Percentiles rank a stretch among this genome's conserved stretches.
Evolutionary conservation across 768 basidiomycete species (phyloP).

Genomic region (Pleurotus tuber-regium): DNA sequence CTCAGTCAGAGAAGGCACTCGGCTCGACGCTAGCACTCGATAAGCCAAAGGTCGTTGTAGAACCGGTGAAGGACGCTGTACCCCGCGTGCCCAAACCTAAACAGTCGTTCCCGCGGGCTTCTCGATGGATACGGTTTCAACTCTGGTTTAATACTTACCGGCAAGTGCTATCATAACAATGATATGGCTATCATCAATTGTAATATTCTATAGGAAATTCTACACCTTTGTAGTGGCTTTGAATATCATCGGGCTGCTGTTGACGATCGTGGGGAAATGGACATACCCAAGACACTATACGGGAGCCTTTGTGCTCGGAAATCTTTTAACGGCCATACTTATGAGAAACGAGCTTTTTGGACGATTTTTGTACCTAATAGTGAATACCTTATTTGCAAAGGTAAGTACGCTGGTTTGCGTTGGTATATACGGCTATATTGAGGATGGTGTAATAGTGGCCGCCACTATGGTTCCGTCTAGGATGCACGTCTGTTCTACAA

Average conservation of each 20-base stretch:
- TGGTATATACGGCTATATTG: background rate
- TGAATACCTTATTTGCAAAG: constrained; percentile 80
- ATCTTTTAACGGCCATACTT: constrained; percentile 68
- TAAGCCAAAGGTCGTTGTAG: background rate
- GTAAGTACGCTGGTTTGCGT: constrained; percentile 30
- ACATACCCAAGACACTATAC: constrained; percentile 63
- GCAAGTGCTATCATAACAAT: constrained; percentile 29
- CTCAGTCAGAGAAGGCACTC: background rate
- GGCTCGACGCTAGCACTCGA: background rate
- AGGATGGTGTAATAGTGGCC: constrained; percentile 35
- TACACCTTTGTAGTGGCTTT: constrained; percentile 59
- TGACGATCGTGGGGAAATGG: constrained; percentile 66
- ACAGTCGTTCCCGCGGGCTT: constrained; percentile 41
- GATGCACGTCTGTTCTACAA: constrained; percentile 69
- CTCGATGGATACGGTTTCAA: constrained; percentile 54
- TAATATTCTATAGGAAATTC: constrained; percentile 54
- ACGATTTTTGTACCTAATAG: constrained; percentile 65
- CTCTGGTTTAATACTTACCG: constrained; percentile 83
- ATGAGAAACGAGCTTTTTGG: constrained; percentile 84
- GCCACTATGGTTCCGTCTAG: constrained; percentile 62
- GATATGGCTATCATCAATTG: background rate
- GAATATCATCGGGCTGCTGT: constrained; percentile 57
- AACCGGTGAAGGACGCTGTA: constrained; percentile 4
- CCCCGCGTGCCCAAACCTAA: constrained; percentile 12
- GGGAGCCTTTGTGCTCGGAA: constrained; percentile 73